Base-by-base conservation (phyloP, 352 stramenopile genomes). In the Globisporangium alternatum region DNA sequence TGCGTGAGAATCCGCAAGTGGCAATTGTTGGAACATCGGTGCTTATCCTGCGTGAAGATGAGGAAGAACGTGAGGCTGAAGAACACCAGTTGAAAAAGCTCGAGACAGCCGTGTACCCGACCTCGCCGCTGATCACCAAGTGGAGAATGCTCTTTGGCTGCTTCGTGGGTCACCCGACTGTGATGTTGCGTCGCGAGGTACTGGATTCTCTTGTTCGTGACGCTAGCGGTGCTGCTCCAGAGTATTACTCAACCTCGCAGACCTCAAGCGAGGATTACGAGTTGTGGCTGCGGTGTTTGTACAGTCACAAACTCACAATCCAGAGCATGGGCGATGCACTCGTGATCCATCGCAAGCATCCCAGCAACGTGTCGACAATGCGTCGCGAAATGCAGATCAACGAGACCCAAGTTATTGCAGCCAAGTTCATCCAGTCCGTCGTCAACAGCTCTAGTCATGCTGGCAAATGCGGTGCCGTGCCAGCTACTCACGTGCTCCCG, bases 111-210 rank as follows among this genome's bases (percentile, higher is more conserved):
- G 61, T 72, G 22, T 76, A 90, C 48, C 76, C 86, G 13, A 87
- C 78, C 6, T 74, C 83, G 41, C 72, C 74, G 33, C 66, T 77
- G 5, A 71, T 92, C 43, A 75, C 92, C 17, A 57, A 74, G 30
- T 96, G 86, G 88, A 67, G 76, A 15, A 72, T 96, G 59, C 58
- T 93, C 1, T 96, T 97, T 66, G 78, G 76, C 21, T 97, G 89
- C 58, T 82, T 82, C 56, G 28, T 97, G 15, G 73, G 70, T 13
- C 89, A 97, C 45, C 88, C 89, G 33, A 90, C 81, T 13, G 83
- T 95, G 39, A 79, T 96, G 65, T 82, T 96, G 58, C 69, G 84
- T 25, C 85, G 81, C n/a, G 56, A 66, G 5, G 72, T 80, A 13
- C 17, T 85, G 6, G 73, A 78, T 21, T 30, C 44, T 63, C 55